A percentile compares a stretch with the other conserved stretches of the same genome.
Evolutionary conservation across 2,329 filamentous ascomycete species (phyloP).

Genomic region (Talaromyces albobiverticillius): DNA sequence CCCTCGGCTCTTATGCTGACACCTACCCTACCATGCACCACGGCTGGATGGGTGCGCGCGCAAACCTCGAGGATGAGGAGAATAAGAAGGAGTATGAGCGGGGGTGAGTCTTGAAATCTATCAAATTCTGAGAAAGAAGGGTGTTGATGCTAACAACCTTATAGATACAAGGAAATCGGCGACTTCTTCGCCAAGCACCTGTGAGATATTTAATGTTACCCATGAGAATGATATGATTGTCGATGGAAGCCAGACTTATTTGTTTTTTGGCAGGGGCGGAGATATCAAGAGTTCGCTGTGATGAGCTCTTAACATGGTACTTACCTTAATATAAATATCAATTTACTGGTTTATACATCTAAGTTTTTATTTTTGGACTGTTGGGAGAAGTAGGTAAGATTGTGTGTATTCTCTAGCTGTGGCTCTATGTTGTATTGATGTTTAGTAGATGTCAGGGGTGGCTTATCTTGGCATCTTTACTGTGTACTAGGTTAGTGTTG

Average conservation of each 20-base stretch:
- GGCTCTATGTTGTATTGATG: too few species aligned
- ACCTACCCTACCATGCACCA: conserved; percentile 66
- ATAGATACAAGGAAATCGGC: conserved; percentile 52
- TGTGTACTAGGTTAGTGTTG: too few species aligned
- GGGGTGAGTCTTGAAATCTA: conserved; percentile 47
- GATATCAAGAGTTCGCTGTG: not conserved
- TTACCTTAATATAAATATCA: too few species aligned
- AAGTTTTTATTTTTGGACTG: too few species aligned
- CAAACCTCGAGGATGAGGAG: conserved; percentile 54
- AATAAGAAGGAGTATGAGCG: conserved; percentile 61
- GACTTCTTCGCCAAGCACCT: conserved; percentile 57
- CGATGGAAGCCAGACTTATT: not conserved
- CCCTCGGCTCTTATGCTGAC: conserved; percentile 59
- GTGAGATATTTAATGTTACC: conserved; percentile 19
- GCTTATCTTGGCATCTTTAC: too few species aligned
- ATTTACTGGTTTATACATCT: too few species aligned
- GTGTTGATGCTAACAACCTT: not conserved
- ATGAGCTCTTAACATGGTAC: too few species aligned
- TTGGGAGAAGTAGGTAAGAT: too few species aligned
- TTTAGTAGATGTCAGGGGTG: too few species aligned
- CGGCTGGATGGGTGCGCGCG: conserved; percentile 70
- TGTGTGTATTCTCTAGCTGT: too few species aligned
- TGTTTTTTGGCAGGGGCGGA: not conserved
- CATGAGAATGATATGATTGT: not conserved
- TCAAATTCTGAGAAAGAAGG: not conserved